Base-by-base conservation (phyloP, 768 basidiomycete species). In the Russula lepida region DNA sequence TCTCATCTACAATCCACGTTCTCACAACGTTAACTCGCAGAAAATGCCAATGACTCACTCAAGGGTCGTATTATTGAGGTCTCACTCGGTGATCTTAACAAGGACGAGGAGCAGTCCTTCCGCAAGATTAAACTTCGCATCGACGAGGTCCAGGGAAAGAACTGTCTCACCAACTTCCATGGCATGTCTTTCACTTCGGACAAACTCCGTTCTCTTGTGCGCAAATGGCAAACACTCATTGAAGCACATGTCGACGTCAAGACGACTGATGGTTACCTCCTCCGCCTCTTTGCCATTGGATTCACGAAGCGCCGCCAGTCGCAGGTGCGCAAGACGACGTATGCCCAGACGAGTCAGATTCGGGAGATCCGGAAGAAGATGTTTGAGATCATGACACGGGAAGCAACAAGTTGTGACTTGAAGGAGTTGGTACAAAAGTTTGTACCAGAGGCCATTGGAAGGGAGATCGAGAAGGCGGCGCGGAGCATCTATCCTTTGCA, bases 181-280 rank as follows among this genome's bases (percentile, higher is more conserved):
- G 97, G 97, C 74, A 98, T 99, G 95, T 92, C 95, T 80, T 98
- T 99, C 80, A 98, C 97, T 64, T 97, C 95, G 61, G 97, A 99
- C 86, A 98, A 98, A 79, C 88, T 98, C 67, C 94, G 97, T 59
- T 98, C 97, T 54, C 94, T 99, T 72, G 97, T 99, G 69, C 92
- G 95, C 75, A 99, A 98, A 79, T 99, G 97, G 97, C 97, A 98
- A 78, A 86, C 95, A 21, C 89, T 98, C 72, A 95, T 99, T 70
- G 97, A 98, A 79, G 97, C 97, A 41, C 91, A 94, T 74, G 90
- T 98, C 73, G 97, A 99, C 72, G 94, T 99, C 70, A 94, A 94
- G 81, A 99, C 97, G 61, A 95, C 95, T 67, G 97, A 99, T 75
- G 97, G 97, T 52, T 99, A 99, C 84, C 90, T 98, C 73, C 82